Percentiles rank a stretch among this genome's conserved stretches.
phyloP scores from a whole-genome alignment of 2,329 filamentous ascomycete species.

The Trichoderma koningiopsis region DNA sequence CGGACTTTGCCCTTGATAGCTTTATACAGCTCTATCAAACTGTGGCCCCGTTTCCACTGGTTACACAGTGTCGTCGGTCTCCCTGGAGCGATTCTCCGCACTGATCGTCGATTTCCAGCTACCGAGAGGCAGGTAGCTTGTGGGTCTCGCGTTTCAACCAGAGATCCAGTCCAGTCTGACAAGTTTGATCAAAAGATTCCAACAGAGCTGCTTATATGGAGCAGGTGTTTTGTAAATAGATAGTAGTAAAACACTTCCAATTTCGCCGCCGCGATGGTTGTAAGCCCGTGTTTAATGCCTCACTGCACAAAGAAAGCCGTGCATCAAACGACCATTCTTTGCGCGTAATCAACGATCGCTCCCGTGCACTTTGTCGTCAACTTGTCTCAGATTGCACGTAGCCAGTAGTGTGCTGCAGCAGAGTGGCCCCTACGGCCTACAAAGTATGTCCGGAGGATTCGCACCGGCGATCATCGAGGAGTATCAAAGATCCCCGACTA shows the following conservation, averaged over 20 bases:
- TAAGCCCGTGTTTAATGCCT: slow-evolving; percentile 13
- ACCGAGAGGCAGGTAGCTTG: slow-evolving; percentile 20
- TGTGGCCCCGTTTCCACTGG: slow-evolving; percentile 12
- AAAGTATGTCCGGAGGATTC: neutral
- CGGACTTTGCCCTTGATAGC: neutral
- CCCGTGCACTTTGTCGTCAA: neutral
- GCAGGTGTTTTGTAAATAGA: neutral
- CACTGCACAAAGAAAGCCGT: neutral
- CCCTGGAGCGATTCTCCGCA: slow-evolving; percentile 23
- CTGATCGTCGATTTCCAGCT: slow-evolving; percentile 24
- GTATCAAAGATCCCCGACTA: neutral
- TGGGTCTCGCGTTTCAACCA: slow-evolving; percentile 15
- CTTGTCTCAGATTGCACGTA: slow-evolving; percentile 2
- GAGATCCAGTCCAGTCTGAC: neutral
- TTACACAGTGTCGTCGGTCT: neutral
- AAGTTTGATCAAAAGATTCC: neutral
- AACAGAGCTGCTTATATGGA: neutral
- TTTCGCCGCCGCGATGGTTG: neutral
- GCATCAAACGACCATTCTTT: neutral
- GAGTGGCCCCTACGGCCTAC: neutral
- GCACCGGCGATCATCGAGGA: neutral
- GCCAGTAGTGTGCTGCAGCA: neutral
- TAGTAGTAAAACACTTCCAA: neutral
- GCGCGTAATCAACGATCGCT: neutral
- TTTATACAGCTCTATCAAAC: neutral